Percentiles rank a stretch among this genome's conserved stretches.
phyloP scores from a whole-genome alignment of 2,329 filamentous ascomycete genomes.

The Phaeosphaeriaceae sp. region DNA sequence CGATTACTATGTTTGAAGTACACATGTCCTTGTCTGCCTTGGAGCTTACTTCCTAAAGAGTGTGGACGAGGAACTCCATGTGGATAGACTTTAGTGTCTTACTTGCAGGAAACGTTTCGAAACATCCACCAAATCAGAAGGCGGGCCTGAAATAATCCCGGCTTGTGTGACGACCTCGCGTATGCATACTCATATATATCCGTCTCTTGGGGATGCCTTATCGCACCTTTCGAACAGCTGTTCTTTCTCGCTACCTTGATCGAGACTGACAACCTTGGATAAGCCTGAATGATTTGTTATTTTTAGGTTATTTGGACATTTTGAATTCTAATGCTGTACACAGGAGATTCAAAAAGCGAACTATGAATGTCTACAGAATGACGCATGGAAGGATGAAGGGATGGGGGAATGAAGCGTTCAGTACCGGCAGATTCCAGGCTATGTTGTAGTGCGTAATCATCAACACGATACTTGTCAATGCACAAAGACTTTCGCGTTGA shows the following conservation, averaged over 20 bases:
- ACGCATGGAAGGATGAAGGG: not conserved
- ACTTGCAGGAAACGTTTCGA: constrained; percentile 33
- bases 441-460: not conserved
- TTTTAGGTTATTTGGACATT: not conserved
- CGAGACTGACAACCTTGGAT: not conserved
- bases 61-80: constrained; percentile 3
- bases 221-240: not conserved
- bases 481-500: not conserved
- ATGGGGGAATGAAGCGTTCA: not conserved
- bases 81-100: constrained; percentile 11
- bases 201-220: not conserved
- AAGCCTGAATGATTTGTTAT: not conserved
- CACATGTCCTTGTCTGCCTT: constrained; percentile 1
- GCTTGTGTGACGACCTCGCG: constrained; percentile 20
- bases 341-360: not conserved
- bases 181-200: constrained; percentile 24
- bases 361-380: not conserved
- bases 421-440: not conserved
- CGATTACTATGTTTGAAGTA: constrained; percentile 4
- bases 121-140: constrained; percentile 35
- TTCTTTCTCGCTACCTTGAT: not conserved
- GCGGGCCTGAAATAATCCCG: constrained; percentile 4
- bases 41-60: not conserved
- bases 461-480: not conserved
- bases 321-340: not conserved